A percentile compares a stretch with the other conserved stretches of the same genome.
phyloP scores from a whole-genome alignment of 352 stramenopile species.

The Phytophthora pisi region DNA sequence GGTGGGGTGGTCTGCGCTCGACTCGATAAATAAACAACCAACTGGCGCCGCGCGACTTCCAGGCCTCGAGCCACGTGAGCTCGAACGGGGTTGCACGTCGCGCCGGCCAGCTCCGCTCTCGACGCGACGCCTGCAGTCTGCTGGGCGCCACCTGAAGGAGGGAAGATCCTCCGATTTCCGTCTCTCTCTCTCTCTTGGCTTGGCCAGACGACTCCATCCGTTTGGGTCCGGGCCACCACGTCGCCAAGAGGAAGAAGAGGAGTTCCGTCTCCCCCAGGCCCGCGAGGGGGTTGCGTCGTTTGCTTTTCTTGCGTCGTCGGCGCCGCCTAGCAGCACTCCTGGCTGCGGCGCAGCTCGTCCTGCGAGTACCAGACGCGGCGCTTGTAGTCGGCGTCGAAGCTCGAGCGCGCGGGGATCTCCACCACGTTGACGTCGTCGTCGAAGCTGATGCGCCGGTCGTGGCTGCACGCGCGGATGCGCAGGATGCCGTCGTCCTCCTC shows the following conservation, averaged over 20 bases:
- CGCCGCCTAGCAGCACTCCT: slow-evolving; percentile 47
- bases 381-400: slow-evolving; percentile 83
- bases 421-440: slow-evolving; percentile 73
- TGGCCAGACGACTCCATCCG: slow-evolving; percentile 13
- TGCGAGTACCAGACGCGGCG: slow-evolving; percentile 75
- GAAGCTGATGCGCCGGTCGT: slow-evolving; percentile 82
- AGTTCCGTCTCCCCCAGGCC: not conserved
- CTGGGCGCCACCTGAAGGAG: slow-evolving; percentile 8
- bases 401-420: slow-evolving; percentile 70
- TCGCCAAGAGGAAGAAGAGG: not conserved
- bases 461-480: slow-evolving; percentile 65
- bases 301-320: not conserved
- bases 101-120: not conserved
- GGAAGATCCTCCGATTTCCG: no score
- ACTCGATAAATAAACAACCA: slow-evolving; percentile 52
- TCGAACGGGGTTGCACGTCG: no score
- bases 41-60: slow-evolving; percentile 22
- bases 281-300: slow-evolving; percentile 17
- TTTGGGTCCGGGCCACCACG: not conserved
- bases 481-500: slow-evolving; percentile 60
- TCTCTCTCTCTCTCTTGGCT: slow-evolving; percentile 20
- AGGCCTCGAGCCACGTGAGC: not conserved
- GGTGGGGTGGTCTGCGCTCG: slow-evolving; percentile 31
- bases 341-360: slow-evolving; percentile 61
- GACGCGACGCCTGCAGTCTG: no score